A percentile compares a stretch with the other conserved stretches of the same genome.
phyloP scores from a whole-genome alignment of 2,329 filamentous ascomycete genomes.

The Fusarium drepaniforme region DNA sequence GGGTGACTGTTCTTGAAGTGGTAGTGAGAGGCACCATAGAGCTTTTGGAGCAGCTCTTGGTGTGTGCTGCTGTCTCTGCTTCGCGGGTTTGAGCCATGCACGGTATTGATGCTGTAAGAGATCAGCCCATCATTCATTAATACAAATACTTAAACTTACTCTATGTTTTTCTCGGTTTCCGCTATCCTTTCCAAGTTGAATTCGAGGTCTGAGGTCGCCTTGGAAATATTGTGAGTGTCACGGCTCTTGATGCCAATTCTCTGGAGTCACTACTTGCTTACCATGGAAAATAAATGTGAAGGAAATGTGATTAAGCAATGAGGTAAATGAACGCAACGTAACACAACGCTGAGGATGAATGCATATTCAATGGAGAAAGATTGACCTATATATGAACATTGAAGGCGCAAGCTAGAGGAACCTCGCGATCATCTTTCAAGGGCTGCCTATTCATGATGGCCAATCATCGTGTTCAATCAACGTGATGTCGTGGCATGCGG shows the following conservation, averaged over 20 bases:
- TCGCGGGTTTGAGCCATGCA: neutral
- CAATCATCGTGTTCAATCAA: neutral
- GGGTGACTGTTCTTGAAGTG: neutral
- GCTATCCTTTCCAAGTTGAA: neutral
- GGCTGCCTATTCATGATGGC: neutral
- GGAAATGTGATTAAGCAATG: neutral
- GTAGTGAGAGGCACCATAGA: neutral
- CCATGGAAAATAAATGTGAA: neutral
- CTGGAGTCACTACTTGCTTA: neutral
- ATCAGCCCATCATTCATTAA: neutral
- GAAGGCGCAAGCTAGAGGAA: neutral
- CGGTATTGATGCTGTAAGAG: neutral
- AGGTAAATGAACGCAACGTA: no score
- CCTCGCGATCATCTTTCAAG: neutral
- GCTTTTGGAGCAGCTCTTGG: neutral
- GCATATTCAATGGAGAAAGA: neutral
- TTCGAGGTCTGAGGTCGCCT: neutral
- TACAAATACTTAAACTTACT: neutral
- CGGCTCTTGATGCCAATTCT: fast-evolving
- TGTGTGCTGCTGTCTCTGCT: neutral
- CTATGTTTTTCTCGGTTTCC: neutral
- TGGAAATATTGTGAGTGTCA: neutral
- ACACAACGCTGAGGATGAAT: neutral
- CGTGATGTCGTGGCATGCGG: neutral
- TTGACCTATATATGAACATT: neutral